Evolutionary conservation across 495 filamentous ascomycete species (phyloP).

Genomic region (Trichoderma parareesei): DNA sequence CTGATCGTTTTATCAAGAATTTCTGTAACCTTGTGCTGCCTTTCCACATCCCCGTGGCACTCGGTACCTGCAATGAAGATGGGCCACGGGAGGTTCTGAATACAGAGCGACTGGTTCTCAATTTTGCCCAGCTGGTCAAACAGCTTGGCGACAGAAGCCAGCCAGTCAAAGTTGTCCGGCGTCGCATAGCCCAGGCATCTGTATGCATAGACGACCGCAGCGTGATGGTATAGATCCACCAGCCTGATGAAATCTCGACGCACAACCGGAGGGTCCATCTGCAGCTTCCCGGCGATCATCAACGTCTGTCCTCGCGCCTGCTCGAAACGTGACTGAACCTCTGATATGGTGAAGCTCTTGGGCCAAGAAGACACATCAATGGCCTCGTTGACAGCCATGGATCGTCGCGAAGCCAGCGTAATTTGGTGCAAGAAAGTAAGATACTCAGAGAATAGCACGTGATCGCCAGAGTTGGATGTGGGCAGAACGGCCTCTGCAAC

Average conservation of each 20-base stretch:
- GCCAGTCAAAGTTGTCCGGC: not conserved
- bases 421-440: not conserved
- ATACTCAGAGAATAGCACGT: not conserved
- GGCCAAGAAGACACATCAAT: slow-evolving; percentile 2
- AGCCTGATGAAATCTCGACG: not conserved
- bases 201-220: slow-evolving; percentile 1
- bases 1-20: not conserved
- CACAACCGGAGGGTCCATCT: not conserved
- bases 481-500: not conserved
- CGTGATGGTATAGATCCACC: not conserved
- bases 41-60: slow-evolving; percentile 1
- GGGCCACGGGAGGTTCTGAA: slow-evolving; percentile 1
- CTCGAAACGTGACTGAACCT: not conserved
- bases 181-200: slow-evolving; percentile 5
- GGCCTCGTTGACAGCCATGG: not conserved
- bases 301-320: not conserved
- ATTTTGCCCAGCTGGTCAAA: not conserved
- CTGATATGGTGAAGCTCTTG: not conserved
- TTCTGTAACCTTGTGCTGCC: not conserved
- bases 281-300: slow-evolving; percentile 6
- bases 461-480: not conserved
- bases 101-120: not conserved
- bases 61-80: slow-evolving; percentile 3
- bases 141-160: not conserved
- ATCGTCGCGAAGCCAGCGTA: not conserved